Evolutionary conservation across 345 rosid species (phyloP).

Genomic region (Lumnitzera littorea): DNA sequence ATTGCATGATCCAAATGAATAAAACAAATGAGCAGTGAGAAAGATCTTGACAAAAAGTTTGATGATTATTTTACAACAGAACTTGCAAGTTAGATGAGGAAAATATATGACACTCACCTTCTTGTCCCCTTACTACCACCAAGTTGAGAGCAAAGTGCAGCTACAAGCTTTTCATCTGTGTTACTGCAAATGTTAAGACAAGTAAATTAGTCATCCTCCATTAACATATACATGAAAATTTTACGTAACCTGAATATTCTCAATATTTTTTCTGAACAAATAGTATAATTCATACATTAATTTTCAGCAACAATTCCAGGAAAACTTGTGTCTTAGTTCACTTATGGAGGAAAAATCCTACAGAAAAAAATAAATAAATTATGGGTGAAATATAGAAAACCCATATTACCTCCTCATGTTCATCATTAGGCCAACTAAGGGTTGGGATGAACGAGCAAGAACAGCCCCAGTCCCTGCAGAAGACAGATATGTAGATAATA

Average conservation of each 20-base stretch:
- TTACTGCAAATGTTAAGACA: constrained; percentile 42
- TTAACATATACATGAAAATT: no score
- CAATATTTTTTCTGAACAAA: no score
- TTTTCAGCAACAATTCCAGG: no score
- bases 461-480: constrained; percentile 78
- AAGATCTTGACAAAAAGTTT: no score
- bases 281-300: no score
- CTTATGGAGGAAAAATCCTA: no score
- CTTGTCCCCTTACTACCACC: constrained; percentile 33
- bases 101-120: constrained; percentile 35
- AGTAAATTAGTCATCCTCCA: neutral
- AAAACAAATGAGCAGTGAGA: no score
- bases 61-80: no score
- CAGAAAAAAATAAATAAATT: neutral
- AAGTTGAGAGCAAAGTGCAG: constrained; percentile 73
- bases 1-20: no score
- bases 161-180: constrained; percentile 91
- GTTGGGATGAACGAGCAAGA: constrained; percentile 98
- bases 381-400: constrained; percentile 6
- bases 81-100: neutral
- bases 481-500: constrained; percentile 13
- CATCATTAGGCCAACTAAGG: constrained; percentile 96
- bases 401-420: constrained; percentile 78
- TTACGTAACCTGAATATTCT: no score
- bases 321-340: no score